Conservation (phyloP, 129 eudicot genomes). For the Pseudognaphalium luteoalbum region DNA sequence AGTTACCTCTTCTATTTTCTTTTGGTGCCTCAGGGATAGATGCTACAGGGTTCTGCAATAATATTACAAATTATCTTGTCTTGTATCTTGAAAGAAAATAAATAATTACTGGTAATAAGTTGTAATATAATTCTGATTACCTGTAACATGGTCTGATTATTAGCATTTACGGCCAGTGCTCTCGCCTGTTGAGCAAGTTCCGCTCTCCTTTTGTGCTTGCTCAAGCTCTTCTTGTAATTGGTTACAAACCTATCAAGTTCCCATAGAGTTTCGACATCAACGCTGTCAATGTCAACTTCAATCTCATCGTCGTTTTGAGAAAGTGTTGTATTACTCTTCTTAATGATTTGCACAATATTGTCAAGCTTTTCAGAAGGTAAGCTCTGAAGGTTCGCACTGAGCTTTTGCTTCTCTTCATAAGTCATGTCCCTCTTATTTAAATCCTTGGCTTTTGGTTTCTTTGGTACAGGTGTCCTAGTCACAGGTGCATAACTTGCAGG, state of each 20-base stretch:
- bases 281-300: constrained; percentile 90
- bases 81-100: constrained; percentile 4
- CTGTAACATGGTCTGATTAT: constrained; percentile 38
- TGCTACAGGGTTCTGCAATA: constrained; percentile 56
- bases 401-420: constrained; percentile 81
- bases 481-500: constrained; percentile 39
- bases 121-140: not conserved
- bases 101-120: not conserved
- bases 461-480: constrained; percentile 64
- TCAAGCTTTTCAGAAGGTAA: constrained; percentile 85
- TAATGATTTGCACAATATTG: constrained; percentile 74
- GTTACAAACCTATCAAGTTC: constrained; percentile 96
- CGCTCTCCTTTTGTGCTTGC: constrained; percentile 83
- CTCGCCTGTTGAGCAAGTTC: constrained; percentile 70
- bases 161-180: constrained; percentile 43
- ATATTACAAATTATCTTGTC: constrained; percentile 15
- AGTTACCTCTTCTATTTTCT: constrained; percentile 56
- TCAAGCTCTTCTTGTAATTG: constrained; percentile 88
- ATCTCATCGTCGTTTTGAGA: constrained; percentile 80
- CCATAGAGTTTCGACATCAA: constrained; percentile 94
- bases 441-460: constrained; percentile 94
- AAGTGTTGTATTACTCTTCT: constrained; percentile 64
- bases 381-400: constrained; percentile 76
- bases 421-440: constrained; percentile 93
- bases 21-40: constrained; percentile 33